Conservation (phyloP, 352 stramenopile genomes). For the Thalassiosira hispida region DNA sequence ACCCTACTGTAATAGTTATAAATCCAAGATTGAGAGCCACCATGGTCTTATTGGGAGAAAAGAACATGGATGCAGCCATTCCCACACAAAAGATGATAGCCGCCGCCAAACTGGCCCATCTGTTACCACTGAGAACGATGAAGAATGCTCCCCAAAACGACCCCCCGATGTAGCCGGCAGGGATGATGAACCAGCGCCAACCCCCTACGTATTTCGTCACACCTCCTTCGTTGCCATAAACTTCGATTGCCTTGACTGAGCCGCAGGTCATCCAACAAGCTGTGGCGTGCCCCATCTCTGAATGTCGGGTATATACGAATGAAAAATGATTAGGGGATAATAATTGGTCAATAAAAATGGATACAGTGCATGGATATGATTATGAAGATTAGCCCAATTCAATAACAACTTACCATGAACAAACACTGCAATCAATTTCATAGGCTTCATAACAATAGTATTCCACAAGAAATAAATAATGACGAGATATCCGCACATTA, state of each 20-base stretch:
- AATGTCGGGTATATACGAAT: neutral
- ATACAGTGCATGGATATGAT: no score
- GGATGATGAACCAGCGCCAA: constrained; percentile 71
- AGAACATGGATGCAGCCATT: constrained; percentile 40
- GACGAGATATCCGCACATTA: constrained; percentile 65
- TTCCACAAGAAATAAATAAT: constrained; percentile 69
- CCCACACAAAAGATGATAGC: constrained; percentile 65
- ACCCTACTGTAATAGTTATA: constrained; percentile 62
- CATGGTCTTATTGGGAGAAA: constrained; percentile 72
- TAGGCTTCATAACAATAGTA: constrained; percentile 73
- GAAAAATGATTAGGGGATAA: neutral
- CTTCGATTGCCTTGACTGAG: constrained; percentile 73
- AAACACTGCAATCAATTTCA: constrained; percentile 83
- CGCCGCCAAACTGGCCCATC: constrained; percentile 57
- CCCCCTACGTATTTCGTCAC: constrained; percentile 78
- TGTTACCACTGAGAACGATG: constrained; percentile 66
- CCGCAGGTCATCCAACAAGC: constrained; percentile 76
- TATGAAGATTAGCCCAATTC: no score
- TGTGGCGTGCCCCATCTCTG: constrained; percentile 69
- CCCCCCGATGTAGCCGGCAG: constrained; percentile 74
- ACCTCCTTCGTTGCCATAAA: constrained; percentile 71
- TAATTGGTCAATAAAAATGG: neutral
- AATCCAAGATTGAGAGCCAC: constrained; percentile 73
- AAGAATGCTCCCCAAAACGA: constrained; percentile 80
- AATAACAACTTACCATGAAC: constrained; percentile 56